Base-by-base conservation (phyloP, 805 yeast species). In the Metschnikowia reukaufii region DNA sequence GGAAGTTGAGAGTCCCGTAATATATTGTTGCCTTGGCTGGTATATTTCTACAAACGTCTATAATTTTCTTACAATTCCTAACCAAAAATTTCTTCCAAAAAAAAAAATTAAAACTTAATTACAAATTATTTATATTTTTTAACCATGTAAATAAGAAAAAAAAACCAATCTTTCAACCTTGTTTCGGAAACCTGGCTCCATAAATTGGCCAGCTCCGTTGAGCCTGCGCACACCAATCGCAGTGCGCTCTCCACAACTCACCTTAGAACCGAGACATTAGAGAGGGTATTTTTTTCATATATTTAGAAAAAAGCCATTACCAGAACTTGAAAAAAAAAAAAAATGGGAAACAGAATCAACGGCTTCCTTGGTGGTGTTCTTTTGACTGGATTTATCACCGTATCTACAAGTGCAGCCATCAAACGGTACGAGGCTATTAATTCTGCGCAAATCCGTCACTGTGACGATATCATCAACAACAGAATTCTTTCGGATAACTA, bases 381-480 rank as follows among this genome's bases (percentile, higher is more conserved):
- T n/a, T 64, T 82, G 42, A 78, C 88, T 1, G 78, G 88, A 3
- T 74, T 86, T 1, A 61, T 81, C 9, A 78, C 85, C 2, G 84
- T 84, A 63, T 73, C 79, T 51, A 81, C 89, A 2, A 80, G 81
- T 2, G 72, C 70, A 45, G 78, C 82, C 55, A 73, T 87, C 53
- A 72, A 73, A 42, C 63, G 62, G 32, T 78, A 77, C 58, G 77
- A 78, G 44, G 57, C 55, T 17, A 68, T 67, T 29, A 74, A 84
- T 7, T 73, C 81, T 2, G 52, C 61, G 10, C 74, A 77, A 18
- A 70, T 86, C 45, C 63, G 65, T 39, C 72, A 72, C 18, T 73
- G 87, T 2, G 68, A 75, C 46, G 67, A 72, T 27, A 64, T 79
- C 36, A 73, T 85, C 43, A 78, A 79, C 39, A 72, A 80, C 54